Conservation (phyloP, 805 yeast species). For the Candida tibetensis region DNA sequence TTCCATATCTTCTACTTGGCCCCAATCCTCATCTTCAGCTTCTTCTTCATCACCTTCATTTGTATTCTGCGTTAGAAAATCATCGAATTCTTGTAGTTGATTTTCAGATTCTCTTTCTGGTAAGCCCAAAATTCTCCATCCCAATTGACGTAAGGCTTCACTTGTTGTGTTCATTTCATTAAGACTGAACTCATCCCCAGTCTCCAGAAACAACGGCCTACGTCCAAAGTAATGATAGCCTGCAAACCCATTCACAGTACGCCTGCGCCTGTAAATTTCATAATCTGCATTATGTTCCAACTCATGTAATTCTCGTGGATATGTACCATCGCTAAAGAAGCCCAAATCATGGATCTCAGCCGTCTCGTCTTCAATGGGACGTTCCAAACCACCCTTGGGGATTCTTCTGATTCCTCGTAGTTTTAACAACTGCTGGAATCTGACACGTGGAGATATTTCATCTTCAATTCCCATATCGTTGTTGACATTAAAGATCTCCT, state of each 20-base stretch:
- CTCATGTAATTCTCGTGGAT: neutral
- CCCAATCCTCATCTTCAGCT: neutral
- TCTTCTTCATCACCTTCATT: neutral
- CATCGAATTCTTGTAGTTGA: neutral
- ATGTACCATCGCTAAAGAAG: neutral
- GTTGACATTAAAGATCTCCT: too few relatives aligned
- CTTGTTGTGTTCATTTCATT: neutral
- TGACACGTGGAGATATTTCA: neutral
- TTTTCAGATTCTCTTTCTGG: neutral
- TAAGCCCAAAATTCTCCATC: neutral
- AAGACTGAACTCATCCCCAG: neutral
- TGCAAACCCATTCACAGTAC: neutral
- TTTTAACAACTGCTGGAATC: neutral
- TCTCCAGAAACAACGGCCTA: neutral
- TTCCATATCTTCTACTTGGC: neutral
- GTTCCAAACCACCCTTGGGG: neutral
- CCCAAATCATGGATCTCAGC: neutral
- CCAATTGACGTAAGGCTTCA: neutral
- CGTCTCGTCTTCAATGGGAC: neutral
- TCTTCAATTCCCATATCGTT: neutral
- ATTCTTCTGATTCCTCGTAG: neutral
- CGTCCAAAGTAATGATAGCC: neutral
- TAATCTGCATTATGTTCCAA: neutral
- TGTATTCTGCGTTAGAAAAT: neutral
- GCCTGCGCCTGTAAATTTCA: neutral